Base-by-base conservation (phyloP, 495 filamentous ascomycete species). In the Daldinia concentrica region DNA sequence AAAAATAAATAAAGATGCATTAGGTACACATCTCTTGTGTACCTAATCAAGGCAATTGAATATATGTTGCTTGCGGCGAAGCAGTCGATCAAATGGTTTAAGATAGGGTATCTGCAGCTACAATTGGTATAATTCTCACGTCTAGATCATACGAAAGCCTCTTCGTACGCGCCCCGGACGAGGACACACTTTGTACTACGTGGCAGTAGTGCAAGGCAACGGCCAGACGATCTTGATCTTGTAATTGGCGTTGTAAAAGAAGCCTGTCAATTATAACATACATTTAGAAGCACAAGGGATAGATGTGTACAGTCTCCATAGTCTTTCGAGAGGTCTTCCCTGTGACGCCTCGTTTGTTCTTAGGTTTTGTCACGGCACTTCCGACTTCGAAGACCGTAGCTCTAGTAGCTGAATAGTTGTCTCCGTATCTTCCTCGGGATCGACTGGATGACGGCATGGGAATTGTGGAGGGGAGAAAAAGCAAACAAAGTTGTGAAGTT, bases 21-120 rank as follows among this genome's bases (percentile, higher is more conserved):
- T 17, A 45, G n/a, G 19, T 61, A 68, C 70, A 64, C 54, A 45
- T 64, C 57, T 60, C 63, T 19, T 39, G 69, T 72, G 69, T 52
- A 48, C 0, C 8, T 15, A 14, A 64, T 62, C 37, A 32, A 45
- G 41, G 55, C 36, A 32, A 54, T 62, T 43, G 45, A 64, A 60
- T 64, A 68, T 11, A 12, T 67, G 15, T 24, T 29, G 69, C 41
- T 48, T 56, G 69, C 65, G 69, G 64, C 69, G 59, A 37, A 72
- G 64, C 60, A 36, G 64, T 64, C 69, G 69, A 72, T 72, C 70
- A 65, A 50, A 58, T 26, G 39, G 64, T 27, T 48, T 15, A 43
- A 27, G 26, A 39, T 64, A 68, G 70, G 70, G 57, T 65, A 73
- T 73, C 70, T 73, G 70, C 70, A 73, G 65, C 57, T 73, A 57